phyloP scores from a whole-genome alignment of 129 eudicot species.

The Helianthus tuberosus region DNA sequence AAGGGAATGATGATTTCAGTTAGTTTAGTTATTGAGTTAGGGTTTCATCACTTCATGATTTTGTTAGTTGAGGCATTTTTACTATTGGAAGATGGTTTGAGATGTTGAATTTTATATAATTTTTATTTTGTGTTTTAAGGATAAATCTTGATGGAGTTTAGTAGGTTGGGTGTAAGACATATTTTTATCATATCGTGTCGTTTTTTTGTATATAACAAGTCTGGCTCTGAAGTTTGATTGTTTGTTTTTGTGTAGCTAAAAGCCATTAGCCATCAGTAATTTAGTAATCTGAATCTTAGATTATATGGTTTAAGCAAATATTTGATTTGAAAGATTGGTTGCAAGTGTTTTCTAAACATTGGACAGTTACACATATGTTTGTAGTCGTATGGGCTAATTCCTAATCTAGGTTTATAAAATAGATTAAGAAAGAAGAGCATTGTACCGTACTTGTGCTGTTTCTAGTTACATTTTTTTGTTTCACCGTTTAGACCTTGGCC shows the following conservation, averaged over 20 bases:
- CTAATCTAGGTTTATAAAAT: background rate
- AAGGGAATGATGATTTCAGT: background rate
- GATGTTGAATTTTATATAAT: too few relatives aligned
- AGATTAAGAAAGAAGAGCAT: background rate
- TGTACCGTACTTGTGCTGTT: background rate
- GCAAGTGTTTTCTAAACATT: too few relatives aligned
- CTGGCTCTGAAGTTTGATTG: too few relatives aligned
- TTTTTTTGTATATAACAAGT: background rate
- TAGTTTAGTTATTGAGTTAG: background rate
- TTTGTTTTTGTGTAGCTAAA: too few relatives aligned
- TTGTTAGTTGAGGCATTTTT: too few relatives aligned
- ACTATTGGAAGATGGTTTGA: constrained; percentile 19
- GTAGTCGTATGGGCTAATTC: background rate
- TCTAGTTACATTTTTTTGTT: background rate
- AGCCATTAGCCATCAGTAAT: too few relatives aligned
- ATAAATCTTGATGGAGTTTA: constrained; percentile 1
- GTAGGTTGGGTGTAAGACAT: background rate
- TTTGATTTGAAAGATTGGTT: too few relatives aligned
- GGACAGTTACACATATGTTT: too few relatives aligned
- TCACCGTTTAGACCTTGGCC: background rate
- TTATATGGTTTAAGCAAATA: too few relatives aligned
- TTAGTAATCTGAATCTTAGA: too few relatives aligned
- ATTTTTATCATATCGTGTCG: background rate
- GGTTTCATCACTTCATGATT: too few relatives aligned
- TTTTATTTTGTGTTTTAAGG: background rate